Percentiles rank a stretch among this genome's conserved stretches.
Evolutionary conservation across 495 filamentous ascomycete species (phyloP).

Genomic region (Xylaria bambusicola): DNA sequence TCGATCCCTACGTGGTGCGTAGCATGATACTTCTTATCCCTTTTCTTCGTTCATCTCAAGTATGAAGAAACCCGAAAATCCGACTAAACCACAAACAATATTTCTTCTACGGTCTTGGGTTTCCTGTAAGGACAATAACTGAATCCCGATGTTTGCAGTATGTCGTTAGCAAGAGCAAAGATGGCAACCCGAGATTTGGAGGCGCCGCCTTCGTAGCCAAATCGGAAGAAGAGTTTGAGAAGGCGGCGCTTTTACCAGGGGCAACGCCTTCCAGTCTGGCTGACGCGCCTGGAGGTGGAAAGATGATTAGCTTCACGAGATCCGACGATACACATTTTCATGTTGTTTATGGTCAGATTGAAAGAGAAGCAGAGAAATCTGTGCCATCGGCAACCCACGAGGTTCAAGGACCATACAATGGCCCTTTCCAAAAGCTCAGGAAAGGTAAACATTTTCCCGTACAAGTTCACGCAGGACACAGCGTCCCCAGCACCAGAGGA

Average conservation of each 20-base stretch:
- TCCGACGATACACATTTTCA: slow-evolving; percentile 45
- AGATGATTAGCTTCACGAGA: slow-evolving; percentile 45
- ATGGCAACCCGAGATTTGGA: slow-evolving; percentile 30
- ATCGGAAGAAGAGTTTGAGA: slow-evolving; percentile 44
- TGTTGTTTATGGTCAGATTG: slow-evolving; percentile 45
- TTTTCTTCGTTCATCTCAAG: not conserved
- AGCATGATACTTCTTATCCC: not conserved
- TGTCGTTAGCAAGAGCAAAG: slow-evolving; percentile 30
- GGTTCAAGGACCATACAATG: slow-evolving; percentile 18
- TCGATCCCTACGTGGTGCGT: slow-evolving; percentile 42
- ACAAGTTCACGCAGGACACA: not conserved
- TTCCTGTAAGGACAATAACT: not conserved
- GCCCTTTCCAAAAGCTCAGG: slow-evolving; percentile 19
- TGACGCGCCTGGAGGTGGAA: slow-evolving; percentile 50
- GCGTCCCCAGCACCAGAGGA: not conserved
- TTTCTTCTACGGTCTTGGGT: too few relatives aligned
- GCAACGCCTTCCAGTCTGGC: slow-evolving; percentile 7
- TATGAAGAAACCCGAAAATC: too few relatives aligned
- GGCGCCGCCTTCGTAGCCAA: slow-evolving; percentile 44
- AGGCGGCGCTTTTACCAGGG: slow-evolving; percentile 28
- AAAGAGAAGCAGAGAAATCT: slow-evolving; percentile 5
- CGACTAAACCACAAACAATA: too few relatives aligned
- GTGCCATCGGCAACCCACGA: slow-evolving; percentile 17
- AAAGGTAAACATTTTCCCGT: slow-evolving; percentile 15
- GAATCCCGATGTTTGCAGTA: slow-evolving; percentile 21